Base-by-base conservation (phyloP, 2,329 filamentous ascomycete species). In the Arthrocladium fulminans region DNA sequence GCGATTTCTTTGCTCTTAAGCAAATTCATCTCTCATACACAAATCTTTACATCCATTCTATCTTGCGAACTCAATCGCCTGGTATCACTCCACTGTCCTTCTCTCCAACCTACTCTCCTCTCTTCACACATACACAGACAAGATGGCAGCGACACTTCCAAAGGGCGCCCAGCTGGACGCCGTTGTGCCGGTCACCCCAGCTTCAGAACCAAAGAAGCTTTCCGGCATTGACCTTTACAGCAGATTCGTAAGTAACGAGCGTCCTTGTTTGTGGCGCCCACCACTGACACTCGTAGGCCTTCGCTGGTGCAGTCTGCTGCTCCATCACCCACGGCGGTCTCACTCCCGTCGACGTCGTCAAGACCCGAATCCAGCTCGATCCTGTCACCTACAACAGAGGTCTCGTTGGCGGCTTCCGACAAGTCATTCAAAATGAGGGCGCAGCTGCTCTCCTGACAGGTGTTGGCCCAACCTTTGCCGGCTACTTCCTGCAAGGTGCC, bases 271-370 rank as follows among this genome's bases (percentile, higher is more conserved):
- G 13, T 3, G 43, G 12, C 35, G 32, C 24, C 1, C 13, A n/a
- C 38, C 12, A 15, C 45, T 46, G 17, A 47, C 40, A 12, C 8
- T 37, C 13, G 12, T 30, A 58, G 56, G 90, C 92, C 73, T 85
- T 98, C 64, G 89, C 92, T 64, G 92, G 92, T 74, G 92, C 92
- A 63, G 76, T 97, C 77, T 96, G 92, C 83, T 98, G 92, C 74
- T 92, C 89, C 63, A 76, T 97, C 74, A 98, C 92, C 67, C 92
- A 98, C 81, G 92, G 90, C 72, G 85, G 79, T 66, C 83, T 97
- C 64, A 98, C 92, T 61, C 92, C 92, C 67, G 88, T 98, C 72
- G 92, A 98, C 86, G 92, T 98, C 73, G 86, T 94, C 79, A 94
- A 94, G 83, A 94, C 88, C 63, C 82, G 86, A 72, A 94, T 94